Evolutionary conservation across 805 yeast genomes (phyloP).

Genomic region (Candida berthetii): DNA sequence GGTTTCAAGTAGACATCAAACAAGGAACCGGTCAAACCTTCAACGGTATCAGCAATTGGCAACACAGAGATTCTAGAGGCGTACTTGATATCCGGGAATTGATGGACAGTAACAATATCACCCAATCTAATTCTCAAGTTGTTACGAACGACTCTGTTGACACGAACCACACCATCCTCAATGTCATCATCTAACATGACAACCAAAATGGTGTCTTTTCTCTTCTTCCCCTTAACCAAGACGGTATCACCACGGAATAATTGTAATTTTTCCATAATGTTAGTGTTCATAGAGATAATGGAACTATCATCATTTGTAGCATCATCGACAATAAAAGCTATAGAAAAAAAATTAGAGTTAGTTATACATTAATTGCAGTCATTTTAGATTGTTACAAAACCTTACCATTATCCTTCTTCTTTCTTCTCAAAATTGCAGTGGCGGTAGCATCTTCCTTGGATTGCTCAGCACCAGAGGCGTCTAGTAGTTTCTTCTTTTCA

Average conservation of each 20-base stretch:
- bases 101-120: constrained; percentile 84
- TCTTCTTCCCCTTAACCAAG: constrained; percentile 93
- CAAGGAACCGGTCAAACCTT: constrained; percentile 93
- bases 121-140: constrained; percentile 92
- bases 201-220: constrained; percentile 94
- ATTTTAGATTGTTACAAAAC: background rate
- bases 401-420: constrained; percentile 86
- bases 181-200: constrained; percentile 95
- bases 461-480: constrained; percentile 64
- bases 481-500: constrained; percentile 41
- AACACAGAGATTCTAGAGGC: constrained; percentile 91
- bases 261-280: constrained; percentile 91
- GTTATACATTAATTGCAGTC: constrained; percentile 3
- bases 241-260: constrained; percentile 98
- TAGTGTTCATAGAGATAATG: constrained; percentile 89
- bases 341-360: constrained; percentile 10
- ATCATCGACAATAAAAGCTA: constrained; percentile 83
- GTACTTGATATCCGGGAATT: constrained; percentile 97
- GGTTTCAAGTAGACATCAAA: constrained; percentile 97
- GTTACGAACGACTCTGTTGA: constrained; percentile 94
- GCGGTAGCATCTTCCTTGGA: constrained; percentile 71
- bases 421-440: constrained; percentile 93
- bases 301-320: constrained; percentile 97
- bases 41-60: constrained; percentile 97
- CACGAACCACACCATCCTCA: constrained; percentile 90